Evolutionary conservation across 495 filamentous ascomycete genomes (phyloP), one percentile per base, ranked within the genome.

Genomic region (Xylona heveae): DNA sequence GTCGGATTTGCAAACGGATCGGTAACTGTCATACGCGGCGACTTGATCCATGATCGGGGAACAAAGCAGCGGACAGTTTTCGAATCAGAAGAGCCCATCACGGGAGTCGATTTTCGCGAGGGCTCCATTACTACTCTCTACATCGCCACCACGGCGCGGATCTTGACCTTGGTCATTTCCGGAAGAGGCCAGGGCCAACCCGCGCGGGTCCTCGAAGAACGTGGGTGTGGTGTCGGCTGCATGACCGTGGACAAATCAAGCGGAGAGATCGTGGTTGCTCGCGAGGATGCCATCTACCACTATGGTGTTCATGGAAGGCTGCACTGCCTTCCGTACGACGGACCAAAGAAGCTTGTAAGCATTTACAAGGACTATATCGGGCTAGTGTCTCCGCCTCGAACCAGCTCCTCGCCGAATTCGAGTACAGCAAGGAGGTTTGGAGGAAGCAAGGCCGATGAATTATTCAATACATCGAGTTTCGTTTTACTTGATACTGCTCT

Each of bases 1-100:
- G 72, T 95, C 7, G 88, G 90, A 12, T 97, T 97, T 51, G 88
- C 76, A 16, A 94, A 95, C 50, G 88, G 88, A 13, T 74, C 82
- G 6, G 88, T 97, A 19, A 90, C 81, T 6, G 72, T 94, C 22
- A 77, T 97, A 36, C 68, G 88, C 24, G 88, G 88, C 33, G 88
- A 97, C 52, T 55, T 97, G 28, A 83, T 97, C 37, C 79, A 95
- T 49, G 90, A 95, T 49, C 69, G 83, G 37, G 88, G 88, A n/a
- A 78, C 88, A 22, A 84, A 82, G 47, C 88, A 97, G 49, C 69
- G 90, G 15, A 85, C 85, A 18, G 82, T 97, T 18, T 90, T 91
- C 53, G 88, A 94, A 44, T 92, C 84, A 2, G 83, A 95, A 42
- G 88, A 97, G 42, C 88, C 88, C 0, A 74, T 97, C 23, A 97